Conservation (phyloP, 345 rosid species). For the Eucalyptus sideroxylon region DNA sequence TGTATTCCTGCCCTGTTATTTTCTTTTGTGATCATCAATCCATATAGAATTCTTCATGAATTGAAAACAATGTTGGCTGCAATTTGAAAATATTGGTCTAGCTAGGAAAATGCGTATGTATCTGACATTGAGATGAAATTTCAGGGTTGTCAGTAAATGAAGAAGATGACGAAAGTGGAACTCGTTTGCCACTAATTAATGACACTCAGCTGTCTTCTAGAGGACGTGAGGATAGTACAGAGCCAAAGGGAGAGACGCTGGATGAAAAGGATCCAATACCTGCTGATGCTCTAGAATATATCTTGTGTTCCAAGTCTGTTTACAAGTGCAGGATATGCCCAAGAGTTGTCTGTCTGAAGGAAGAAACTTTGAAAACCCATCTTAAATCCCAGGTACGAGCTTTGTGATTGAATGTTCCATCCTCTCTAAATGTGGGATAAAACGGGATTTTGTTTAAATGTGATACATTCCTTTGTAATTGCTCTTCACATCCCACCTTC, state of each 20-base stretch:
- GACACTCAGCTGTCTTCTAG: constrained; percentile 1
- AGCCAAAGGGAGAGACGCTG: neutral
- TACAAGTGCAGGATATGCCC: constrained; percentile 87
- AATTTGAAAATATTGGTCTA: neutral
- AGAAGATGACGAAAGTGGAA: constrained; percentile 28
- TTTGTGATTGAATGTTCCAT: neutral
- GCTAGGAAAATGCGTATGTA: neutral
- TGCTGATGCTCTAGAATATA: constrained; percentile 42
- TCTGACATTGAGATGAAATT: neutral
- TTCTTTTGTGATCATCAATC: neutral
- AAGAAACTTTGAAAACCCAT: constrained; percentile 54
- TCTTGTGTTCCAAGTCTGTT: constrained; percentile 58
- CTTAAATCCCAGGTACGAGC: constrained; percentile 64
- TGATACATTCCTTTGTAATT: neutral
- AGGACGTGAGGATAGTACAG: neutral
- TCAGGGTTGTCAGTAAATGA: constrained; percentile 22
- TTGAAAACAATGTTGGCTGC: neutral
- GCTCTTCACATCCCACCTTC: neutral
- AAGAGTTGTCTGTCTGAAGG: constrained; percentile 53
- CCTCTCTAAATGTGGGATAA: neutral
- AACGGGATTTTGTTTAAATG: neutral
- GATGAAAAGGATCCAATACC: constrained; percentile 12
- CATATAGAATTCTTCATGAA: neutral
- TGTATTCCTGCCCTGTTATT: neutral
- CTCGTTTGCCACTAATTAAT: constrained; percentile 3